A percentile compares a stretch with the other conserved stretches of the same genome.
Conservation (phyloP, 805 yeast genomes). For the Wickerhamomyces ciferrii region DNA sequence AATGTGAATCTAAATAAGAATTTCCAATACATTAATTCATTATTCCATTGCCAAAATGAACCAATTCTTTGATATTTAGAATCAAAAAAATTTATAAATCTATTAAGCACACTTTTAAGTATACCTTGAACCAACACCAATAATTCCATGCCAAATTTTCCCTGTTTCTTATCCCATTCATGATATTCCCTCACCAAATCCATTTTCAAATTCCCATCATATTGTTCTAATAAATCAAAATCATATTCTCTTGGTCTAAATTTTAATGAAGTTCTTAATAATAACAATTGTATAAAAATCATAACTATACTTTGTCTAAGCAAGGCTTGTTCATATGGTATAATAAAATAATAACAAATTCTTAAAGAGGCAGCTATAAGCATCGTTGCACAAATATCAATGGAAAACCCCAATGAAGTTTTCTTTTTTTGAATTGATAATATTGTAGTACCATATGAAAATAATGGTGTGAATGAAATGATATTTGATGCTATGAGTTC, state of each 20-base stretch:
- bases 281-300: constrained; percentile 69
- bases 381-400: constrained; percentile 95
- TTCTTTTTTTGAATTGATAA: constrained; percentile 56
- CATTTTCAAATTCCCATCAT: background rate
- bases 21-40: constrained; percentile 52
- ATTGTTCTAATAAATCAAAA: constrained; percentile 29
- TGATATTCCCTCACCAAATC: background rate
- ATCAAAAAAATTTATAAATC: constrained; percentile 58
- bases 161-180: background rate
- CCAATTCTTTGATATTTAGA: constrained; percentile 61
- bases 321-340: constrained; percentile 77
- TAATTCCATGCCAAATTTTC: constrained; percentile 6
- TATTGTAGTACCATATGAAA: constrained; percentile 84
- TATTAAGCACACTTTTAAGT: constrained; percentile 22
- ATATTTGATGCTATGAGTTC: constrained; percentile 57
- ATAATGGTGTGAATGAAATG: constrained; percentile 76
- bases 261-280: constrained; percentile 57
- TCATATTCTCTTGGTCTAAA: constrained; percentile 45
- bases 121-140: constrained; percentile 7
- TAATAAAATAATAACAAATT: constrained; percentile 69
- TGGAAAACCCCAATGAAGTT: constrained; percentile 74
- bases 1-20: constrained; percentile 37
- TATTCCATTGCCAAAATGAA: constrained; percentile 85
- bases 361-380: constrained; percentile 68
- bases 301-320: constrained; percentile 78